Evolutionary conservation across 2,329 filamentous ascomycete genomes (phyloP).

Genomic region (Periglandula ipomoeae): DNA sequence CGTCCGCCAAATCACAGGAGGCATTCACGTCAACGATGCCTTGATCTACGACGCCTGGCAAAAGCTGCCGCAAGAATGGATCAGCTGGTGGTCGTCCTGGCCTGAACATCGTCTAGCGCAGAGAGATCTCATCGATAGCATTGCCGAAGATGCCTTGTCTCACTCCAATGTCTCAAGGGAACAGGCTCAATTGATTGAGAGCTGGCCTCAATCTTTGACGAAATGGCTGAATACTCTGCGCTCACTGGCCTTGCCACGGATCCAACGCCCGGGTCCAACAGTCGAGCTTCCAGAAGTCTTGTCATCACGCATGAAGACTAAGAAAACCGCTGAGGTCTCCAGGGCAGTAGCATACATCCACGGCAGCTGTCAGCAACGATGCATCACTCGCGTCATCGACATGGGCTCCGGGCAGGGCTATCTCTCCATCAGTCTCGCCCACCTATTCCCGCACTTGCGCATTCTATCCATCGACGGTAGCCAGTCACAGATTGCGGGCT

Average conservation of each 20-base stretch:
- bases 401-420: constrained; percentile 22
- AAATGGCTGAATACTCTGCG: constrained; percentile 16
- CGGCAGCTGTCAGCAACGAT: constrained; percentile 13
- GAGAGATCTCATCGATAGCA: constrained; percentile 20
- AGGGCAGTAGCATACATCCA: constrained; percentile 18
- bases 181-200: not conserved
- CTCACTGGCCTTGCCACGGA: constrained; percentile 16
- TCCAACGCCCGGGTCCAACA: constrained; percentile 10
- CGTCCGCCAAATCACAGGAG: constrained; percentile 22
- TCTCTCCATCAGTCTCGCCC: constrained; percentile 20
- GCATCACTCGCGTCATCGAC: constrained; percentile 18
- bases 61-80: constrained; percentile 21
- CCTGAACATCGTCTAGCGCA: constrained; percentile 21
- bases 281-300: constrained; percentile 15
- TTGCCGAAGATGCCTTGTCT: constrained; percentile 11
- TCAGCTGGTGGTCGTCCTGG: constrained; percentile 18
- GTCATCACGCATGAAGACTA: constrained; percentile 19
- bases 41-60: constrained; percentile 21
- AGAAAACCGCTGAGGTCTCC: constrained; percentile 22
- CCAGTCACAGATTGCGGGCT: constrained; percentile 19
- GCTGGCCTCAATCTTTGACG: constrained; percentile 14
- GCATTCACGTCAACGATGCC: constrained; percentile 26
- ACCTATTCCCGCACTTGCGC: constrained; percentile 17
- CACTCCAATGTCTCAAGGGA: not conserved
- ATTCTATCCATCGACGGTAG: constrained; percentile 24